A percentile compares a stretch with the other conserved stretches of the same genome.
Conservation (phyloP, 768 basidiomycete species). For the Hygrophoropsis aurantiaca region DNA sequence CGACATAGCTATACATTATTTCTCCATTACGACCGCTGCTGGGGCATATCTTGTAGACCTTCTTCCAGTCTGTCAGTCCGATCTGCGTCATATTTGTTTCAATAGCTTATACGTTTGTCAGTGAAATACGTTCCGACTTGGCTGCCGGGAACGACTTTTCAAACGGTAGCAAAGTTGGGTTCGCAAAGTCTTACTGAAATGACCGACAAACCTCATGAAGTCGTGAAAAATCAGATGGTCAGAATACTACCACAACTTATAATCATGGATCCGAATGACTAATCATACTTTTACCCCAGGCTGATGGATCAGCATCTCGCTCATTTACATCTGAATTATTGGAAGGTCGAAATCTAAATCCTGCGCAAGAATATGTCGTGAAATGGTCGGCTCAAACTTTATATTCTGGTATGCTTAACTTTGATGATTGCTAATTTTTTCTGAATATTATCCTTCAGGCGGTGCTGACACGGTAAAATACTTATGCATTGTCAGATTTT, state of each 20-base stretch:
- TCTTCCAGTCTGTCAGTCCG: slow-evolving; percentile 6
- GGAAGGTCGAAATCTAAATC: not conserved
- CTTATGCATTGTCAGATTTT: not conserved
- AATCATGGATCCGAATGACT: not conserved
- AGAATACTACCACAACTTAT: not conserved
- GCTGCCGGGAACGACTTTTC: not conserved
- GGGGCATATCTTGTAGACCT: slow-evolving; percentile 30
- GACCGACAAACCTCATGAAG: not conserved
- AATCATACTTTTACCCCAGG: not conserved
- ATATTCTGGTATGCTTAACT: slow-evolving; percentile 4
- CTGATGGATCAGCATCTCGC: not conserved
- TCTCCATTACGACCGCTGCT: slow-evolving; percentile 25
- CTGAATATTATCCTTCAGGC: not conserved
- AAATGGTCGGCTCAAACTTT: slow-evolving; percentile 8
- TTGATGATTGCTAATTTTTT: not conserved
- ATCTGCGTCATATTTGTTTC: not conserved
- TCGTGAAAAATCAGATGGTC: slow-evolving; percentile 2
- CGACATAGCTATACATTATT: slow-evolving; percentile 17
- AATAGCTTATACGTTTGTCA: not conserved
- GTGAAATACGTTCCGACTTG: not conserved
- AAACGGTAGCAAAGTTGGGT: not conserved
- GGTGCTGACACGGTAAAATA: slow-evolving; percentile 18
- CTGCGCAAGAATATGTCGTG: slow-evolving; percentile 1
- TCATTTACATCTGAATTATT: slow-evolving; percentile 2
- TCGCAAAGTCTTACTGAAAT: not conserved